Evolutionary conservation across 768 basidiomycete species (phyloP).

Genomic region (Boletus rex-veris): DNA sequence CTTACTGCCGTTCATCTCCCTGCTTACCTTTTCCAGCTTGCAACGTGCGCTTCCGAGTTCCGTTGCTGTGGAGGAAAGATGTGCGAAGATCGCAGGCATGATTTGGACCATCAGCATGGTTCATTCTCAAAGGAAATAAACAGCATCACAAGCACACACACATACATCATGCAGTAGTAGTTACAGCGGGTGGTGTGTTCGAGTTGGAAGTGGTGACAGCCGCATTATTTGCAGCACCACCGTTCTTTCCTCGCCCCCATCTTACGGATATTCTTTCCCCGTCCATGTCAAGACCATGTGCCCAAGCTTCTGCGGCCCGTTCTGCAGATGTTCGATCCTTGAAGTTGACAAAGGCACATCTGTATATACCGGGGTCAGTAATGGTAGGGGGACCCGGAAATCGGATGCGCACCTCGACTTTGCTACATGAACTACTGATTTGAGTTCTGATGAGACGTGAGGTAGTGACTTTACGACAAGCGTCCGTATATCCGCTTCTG

Average conservation of each 20-base stretch:
- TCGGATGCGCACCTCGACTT: constrained; percentile 59
- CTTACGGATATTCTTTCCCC: constrained; percentile 69
- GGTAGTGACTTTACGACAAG: constrained; percentile 67
- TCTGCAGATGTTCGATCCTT: constrained; percentile 80
- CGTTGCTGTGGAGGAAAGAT: too few species aligned
- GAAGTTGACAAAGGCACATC: constrained; percentile 97
- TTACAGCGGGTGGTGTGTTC: constrained; percentile 4
- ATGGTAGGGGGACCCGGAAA: not conserved
- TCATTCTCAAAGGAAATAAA: too few species aligned
- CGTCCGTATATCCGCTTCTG: constrained; percentile 73
- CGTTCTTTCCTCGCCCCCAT: constrained; percentile 80
- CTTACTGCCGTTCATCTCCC: too few species aligned
- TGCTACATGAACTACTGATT: constrained; percentile 81
- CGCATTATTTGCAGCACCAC: constrained; percentile 31
- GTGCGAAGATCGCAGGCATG: too few species aligned
- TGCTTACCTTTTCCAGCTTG: too few species aligned
- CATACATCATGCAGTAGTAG: constrained; percentile 4
- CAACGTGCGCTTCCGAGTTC: too few species aligned
- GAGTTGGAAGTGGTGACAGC: constrained; percentile 9
- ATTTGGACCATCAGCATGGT: too few species aligned
- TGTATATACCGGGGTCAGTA: constrained; percentile 29
- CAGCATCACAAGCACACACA: too few species aligned
- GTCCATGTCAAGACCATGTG: constrained; percentile 86
- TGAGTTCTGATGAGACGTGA: constrained; percentile 59
- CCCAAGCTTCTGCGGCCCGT: constrained; percentile 82